Evolutionary conservation across 495 filamentous ascomycete species (phyloP), one percentile per base, ranked within the genome.

Genomic region (Aspergillus funiculosus): DNA sequence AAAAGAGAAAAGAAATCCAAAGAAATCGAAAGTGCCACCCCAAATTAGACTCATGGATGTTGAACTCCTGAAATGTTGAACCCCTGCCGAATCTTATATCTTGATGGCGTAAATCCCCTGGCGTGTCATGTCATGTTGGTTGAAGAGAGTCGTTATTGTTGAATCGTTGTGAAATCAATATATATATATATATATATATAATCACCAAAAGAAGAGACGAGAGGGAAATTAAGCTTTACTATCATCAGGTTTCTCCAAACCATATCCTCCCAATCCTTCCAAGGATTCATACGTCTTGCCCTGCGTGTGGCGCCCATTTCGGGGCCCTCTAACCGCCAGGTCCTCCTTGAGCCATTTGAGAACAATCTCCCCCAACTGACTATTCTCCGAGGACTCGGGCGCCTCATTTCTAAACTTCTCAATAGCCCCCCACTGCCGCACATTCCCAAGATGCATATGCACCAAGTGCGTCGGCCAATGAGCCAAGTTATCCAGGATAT

Each of bases 391-490:
- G 13, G 65, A 60, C 46, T 71, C 61, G 1, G 63, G 65, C 0
- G 68, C 56, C 37, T 75, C 63, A 3, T 59, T 54, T 30, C 69
- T 55, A 56, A 78, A 80, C 14, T 68, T 64, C 45, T 83, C 80
- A 21, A 87, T 75, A 18, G 67, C 63, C 0, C 92, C 94, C 82
- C 82, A 89, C 57, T 85, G 83, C 71, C 86, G 89, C 29, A 97
- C 85, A 40, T 69, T 78, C 3, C 92, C 92, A 28, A 91, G 57
- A 58, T 86, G 81, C 89, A 97, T 95, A 54, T 96, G 90, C 39
- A 95, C 89, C 38, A 99, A 64, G 68, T 99, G 90, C 0, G 84
- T 94, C 38, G 92, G 92, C 92, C 92, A 99, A 25, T 78, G 78
- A 0, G 86, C 87, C 19, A 96, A 62, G 51, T 94, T 94, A 59